These are phyloP conservation scores for Tolypocladium paradoxum DNA, from an alignment of 2,329 filamentous ascomycete species.

Conservation along the genomic window DNA sequence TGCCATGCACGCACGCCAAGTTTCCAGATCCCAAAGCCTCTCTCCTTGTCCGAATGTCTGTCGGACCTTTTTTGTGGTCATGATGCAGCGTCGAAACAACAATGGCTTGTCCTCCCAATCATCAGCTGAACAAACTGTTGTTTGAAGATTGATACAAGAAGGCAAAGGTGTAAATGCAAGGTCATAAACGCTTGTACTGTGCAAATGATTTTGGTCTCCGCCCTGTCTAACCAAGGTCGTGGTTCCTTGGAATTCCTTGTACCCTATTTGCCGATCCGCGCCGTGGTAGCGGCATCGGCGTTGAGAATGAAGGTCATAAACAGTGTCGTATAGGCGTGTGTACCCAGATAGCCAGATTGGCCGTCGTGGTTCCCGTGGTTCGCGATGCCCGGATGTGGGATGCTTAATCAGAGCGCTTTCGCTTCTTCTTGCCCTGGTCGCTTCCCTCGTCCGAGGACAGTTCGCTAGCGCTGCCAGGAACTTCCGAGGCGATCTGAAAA, in stretches of 20 bases:
- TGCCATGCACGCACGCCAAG: conserved; percentile 18
- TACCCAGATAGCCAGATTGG: background rate
- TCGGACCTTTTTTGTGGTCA: conserved; percentile 15
- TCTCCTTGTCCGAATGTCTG: conserved; percentile 7
- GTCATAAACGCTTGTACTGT: conserved; percentile 27
- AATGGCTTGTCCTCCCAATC: conserved; percentile 10
- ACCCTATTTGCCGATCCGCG: conserved; percentile 17
- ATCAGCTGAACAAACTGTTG: conserved; percentile 18
- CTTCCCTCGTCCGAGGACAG: conserved; percentile 41
- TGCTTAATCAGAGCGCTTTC: conserved; percentile 62
- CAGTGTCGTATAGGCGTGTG: conserved; percentile 4
- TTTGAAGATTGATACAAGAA: conserved; percentile 33
- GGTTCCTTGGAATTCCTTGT: conserved; percentile 6
- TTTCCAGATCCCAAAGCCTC: conserved; percentile 4
- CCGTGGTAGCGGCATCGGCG: background rate
- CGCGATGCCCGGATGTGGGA: background rate
- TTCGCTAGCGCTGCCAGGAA: conserved; percentile 56
- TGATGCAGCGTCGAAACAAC: conserved; percentile 14
- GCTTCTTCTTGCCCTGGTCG: conserved; percentile 45
- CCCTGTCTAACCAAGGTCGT: conserved; percentile 18
- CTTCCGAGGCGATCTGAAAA: conserved; percentile 68
- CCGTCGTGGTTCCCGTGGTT: background rate
- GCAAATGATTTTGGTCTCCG: conserved; percentile 21
- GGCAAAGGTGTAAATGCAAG: conserved; percentile 28
- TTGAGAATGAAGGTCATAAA: conserved; percentile 6